A percentile compares a stretch with the other conserved stretches of the same genome.
Conservation (phyloP, 768 basidiomycete species). For the Chalciporus pseudorubinellus region DNA sequence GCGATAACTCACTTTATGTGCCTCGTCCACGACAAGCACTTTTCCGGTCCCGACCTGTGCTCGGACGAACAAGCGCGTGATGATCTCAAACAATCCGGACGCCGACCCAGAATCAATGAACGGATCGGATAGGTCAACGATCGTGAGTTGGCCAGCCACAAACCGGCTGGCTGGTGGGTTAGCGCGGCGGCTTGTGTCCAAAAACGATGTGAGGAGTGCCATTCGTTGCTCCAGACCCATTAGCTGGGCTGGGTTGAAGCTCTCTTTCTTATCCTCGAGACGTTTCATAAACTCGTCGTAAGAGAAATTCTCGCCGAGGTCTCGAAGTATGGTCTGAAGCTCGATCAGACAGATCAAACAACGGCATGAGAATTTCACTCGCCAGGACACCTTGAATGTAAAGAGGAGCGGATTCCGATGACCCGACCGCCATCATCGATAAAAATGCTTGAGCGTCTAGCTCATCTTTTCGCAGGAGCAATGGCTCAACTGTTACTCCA, state of each 20-base stretch:
- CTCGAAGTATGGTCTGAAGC: slow-evolving; percentile 56
- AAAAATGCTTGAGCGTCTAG: slow-evolving; percentile 67
- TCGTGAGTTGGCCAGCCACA: slow-evolving; percentile 55
- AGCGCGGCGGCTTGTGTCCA: slow-evolving; percentile 32
- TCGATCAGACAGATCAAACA: slow-evolving; percentile 7
- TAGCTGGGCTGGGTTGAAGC: slow-evolving; percentile 57
- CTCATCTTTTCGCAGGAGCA: slow-evolving; percentile 56
- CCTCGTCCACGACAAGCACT: slow-evolving; percentile 70
- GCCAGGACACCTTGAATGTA: slow-evolving; percentile 72
- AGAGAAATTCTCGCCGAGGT: slow-evolving; percentile 58
- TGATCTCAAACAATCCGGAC: slow-evolving; percentile 68
- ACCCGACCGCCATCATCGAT: slow-evolving; percentile 71
- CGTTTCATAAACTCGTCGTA: slow-evolving; percentile 48
- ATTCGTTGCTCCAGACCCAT: slow-evolving; percentile 62
- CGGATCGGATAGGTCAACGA: slow-evolving; percentile 70
- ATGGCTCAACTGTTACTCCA: slow-evolving; percentile 49
- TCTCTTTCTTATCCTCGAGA: slow-evolving; percentile 44
- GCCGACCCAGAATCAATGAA: slow-evolving; percentile 68
- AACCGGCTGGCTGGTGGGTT: slow-evolving; percentile 39
- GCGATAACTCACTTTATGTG: slow-evolving; percentile 55
- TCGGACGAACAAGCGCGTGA: slow-evolving; percentile 62
- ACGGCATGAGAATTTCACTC: slow-evolving; percentile 19
- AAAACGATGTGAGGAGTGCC: slow-evolving; percentile 56
- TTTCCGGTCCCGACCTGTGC: slow-evolving; percentile 61
- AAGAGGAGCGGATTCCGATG: slow-evolving; percentile 58